A percentile compares a stretch with the other conserved stretches of the same genome.
phyloP scores from a whole-genome alignment of 2,329 filamentous ascomycete species.

The Cryphonectria radicalis region DNA sequence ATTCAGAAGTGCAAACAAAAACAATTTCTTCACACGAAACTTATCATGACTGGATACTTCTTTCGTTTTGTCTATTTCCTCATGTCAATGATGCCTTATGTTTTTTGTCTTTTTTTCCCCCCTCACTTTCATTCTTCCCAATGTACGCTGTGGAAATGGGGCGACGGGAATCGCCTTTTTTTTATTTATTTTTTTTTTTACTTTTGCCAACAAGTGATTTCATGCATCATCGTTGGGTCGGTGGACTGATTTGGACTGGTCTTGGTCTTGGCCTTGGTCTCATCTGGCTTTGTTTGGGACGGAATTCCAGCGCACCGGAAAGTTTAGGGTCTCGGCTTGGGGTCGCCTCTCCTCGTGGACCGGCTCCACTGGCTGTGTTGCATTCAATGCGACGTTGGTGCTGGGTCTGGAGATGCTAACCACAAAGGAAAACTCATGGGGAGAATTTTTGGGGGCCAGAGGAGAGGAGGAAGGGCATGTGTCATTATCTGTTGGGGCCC shows the following conservation, averaged over 20 bases:
- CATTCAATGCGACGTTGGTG: neutral
- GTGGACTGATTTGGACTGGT: neutral
- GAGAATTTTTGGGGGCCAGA: slow-evolving; percentile 1
- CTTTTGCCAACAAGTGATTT: neutral
- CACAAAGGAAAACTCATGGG: neutral
- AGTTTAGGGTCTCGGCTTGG: neutral
- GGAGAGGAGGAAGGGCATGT: neutral
- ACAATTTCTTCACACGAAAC: slow-evolving; percentile 1
- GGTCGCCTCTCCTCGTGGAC: neutral
- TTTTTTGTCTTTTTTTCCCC: neutral
- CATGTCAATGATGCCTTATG: neutral
- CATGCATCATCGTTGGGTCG: neutral
- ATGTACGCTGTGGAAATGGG: neutral
- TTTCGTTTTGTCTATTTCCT: neutral
- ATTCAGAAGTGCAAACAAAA: slow-evolving; percentile 8
- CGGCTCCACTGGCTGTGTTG: neutral
- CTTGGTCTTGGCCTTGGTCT: neutral
- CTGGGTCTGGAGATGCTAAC: neutral
- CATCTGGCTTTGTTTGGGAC: neutral
- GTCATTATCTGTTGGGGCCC: neutral
- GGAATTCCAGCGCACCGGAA: neutral
- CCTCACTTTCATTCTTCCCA: neutral
- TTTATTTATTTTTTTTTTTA: neutral
- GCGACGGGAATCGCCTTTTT: neutral
- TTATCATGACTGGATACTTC: neutral